Percentiles rank a stretch among this genome's conserved stretches.
Conservation (phyloP, 139 green algal species). For the Astrephomene gubernaculifera region DNA sequence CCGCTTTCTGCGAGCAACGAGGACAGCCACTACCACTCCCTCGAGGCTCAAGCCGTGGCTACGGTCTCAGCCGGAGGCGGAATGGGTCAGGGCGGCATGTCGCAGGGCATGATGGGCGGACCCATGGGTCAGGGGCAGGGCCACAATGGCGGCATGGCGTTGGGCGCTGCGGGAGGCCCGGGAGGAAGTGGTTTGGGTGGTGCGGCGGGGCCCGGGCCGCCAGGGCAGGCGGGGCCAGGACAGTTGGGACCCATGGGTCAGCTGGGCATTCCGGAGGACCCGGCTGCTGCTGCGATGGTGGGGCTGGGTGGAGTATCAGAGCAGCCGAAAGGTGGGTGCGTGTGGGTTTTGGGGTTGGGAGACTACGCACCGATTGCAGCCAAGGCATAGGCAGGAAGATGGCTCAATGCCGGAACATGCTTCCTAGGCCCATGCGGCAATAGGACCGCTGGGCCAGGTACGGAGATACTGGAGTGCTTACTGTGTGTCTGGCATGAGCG, state of each 20-base stretch:
- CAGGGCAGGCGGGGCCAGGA: too few species aligned
- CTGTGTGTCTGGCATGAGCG: too few species aligned
- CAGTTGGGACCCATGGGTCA: conserved; percentile 9
- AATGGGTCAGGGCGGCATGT: neutral
- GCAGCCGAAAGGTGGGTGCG: conserved; percentile 15
- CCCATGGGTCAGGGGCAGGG: conserved; percentile 5
- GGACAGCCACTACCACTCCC: conserved; percentile 15
- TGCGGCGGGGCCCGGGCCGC: too few species aligned
- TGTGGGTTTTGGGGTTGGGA: neutral
- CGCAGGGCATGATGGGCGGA: conserved; percentile 1
- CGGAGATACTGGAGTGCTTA: too few species aligned
- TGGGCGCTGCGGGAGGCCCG: neutral
- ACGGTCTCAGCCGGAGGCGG: too few species aligned
- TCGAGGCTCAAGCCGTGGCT: neutral
- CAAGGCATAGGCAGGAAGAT: neutral
- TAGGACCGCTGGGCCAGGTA: too few species aligned
- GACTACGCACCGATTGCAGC: neutral
- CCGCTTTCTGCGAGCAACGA: conserved; percentile 54
- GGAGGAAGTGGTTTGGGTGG: too few species aligned
- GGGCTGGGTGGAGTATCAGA: neutral
- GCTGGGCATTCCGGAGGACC: neutral
- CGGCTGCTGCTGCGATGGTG: neutral
- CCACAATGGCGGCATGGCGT: neutral
- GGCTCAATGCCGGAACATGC: too few species aligned
- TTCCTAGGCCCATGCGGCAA: too few species aligned